A percentile compares a stretch with the other conserved stretches of the same genome.
These are phyloP conservation scores for Gaultheria prostrata DNA, from an alignment of 148 eudicot species.

Conservation along the genomic window DNA sequence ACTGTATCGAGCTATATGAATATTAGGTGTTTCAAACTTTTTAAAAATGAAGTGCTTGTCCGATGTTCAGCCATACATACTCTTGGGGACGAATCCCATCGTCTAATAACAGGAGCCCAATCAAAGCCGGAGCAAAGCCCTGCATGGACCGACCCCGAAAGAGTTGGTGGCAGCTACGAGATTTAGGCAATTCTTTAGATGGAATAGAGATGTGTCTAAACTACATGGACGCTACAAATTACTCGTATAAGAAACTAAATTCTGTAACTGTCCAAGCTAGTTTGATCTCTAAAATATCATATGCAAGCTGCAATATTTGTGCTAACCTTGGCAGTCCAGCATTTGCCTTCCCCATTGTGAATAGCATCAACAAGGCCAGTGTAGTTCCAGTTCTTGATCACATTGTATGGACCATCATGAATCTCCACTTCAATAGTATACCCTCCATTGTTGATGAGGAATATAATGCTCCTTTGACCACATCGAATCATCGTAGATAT, in stretches of 20 bases:
- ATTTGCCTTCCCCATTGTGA: conserved; percentile 63
- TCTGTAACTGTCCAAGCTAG: too few species aligned
- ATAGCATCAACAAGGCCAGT: conserved; percentile 67
- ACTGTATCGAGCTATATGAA: neutral
- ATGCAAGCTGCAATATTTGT: neutral
- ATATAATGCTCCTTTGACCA: conserved; percentile 66
- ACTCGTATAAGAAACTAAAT: neutral
- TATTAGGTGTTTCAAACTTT: neutral
- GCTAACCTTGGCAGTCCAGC: conserved; percentile 74
- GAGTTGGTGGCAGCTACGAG: neutral
- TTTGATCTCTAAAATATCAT: too few species aligned
- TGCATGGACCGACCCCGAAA: neutral
- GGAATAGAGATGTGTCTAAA: neutral
- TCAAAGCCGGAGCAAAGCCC: neutral
- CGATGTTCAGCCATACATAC: neutral
- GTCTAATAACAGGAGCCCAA: neutral
- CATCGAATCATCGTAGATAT: conserved; percentile 78
- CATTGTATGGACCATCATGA: conserved; percentile 85
- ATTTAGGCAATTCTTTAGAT: neutral
- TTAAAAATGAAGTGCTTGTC: neutral
- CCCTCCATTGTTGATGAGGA: conserved; percentile 82
- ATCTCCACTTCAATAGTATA: conserved; percentile 89
- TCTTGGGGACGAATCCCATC: neutral
- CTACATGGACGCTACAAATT: neutral
- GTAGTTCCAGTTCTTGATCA: conserved; percentile 81